Conservation (phyloP, 805 yeast species). For the Peterozyma xylosa region DNA sequence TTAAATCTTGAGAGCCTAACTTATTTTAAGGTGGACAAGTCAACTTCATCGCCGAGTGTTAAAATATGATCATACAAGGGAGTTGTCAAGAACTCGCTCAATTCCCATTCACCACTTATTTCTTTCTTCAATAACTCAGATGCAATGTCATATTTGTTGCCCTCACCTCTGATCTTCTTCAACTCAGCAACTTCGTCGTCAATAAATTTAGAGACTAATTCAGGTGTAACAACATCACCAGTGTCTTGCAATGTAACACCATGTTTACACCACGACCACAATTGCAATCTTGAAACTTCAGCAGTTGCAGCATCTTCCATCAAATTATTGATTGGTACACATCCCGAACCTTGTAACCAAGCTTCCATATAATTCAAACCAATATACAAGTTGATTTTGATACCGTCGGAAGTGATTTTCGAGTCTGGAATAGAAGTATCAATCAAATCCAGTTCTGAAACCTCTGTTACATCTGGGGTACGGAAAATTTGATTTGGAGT, state of each 20-base stretch:
- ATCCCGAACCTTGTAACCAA: slow-evolving; percentile 78
- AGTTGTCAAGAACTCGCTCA: slow-evolving; percentile 72
- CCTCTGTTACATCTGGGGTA: slow-evolving; percentile 31
- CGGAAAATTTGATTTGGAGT: slow-evolving; percentile 64
- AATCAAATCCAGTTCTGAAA: slow-evolving; percentile 51
- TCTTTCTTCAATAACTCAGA: slow-evolving; percentile 68
- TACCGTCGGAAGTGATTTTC: slow-evolving; percentile 62
- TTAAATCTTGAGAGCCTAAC: no score
- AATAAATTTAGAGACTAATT: slow-evolving; percentile 47
- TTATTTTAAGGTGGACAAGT: slow-evolving; percentile 20
- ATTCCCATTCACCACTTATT: slow-evolving; percentile 55
- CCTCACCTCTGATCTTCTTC: slow-evolving; percentile 38
- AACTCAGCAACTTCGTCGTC: slow-evolving; percentile 54
- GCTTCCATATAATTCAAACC: slow-evolving; percentile 80
- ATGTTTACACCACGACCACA: slow-evolving; percentile 80
- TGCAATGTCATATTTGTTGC: slow-evolving; percentile 63
- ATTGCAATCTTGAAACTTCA: slow-evolving; percentile 76
- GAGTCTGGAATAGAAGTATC: slow-evolving; percentile 59
- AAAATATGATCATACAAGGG: slow-evolving; percentile 69
- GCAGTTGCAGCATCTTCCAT: slow-evolving; percentile 93
- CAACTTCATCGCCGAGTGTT: slow-evolving; percentile 30
- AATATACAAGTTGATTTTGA: slow-evolving; percentile 63
- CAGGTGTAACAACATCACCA: slow-evolving; percentile 51
- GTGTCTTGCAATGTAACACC: slow-evolving; percentile 52
- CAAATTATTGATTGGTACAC: slow-evolving; percentile 77